Conservation (phyloP, 148 eudicot genomes). For the Talinum fruticosum region DNA sequence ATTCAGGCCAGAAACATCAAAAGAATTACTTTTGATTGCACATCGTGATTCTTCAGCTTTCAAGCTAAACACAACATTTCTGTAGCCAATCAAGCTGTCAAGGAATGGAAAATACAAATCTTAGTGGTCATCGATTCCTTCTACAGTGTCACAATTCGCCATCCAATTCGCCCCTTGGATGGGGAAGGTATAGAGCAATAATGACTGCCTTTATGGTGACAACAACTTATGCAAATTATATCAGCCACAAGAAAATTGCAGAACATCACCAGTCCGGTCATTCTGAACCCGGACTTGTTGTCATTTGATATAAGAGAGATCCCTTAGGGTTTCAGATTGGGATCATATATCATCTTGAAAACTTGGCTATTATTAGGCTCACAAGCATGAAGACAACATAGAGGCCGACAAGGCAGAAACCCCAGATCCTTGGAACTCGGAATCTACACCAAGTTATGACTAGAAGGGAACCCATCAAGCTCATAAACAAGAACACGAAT, state of each 20-base stretch:
- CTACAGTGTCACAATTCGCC: background rate
- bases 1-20: constrained; percentile 5
- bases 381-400: constrained; percentile 57
- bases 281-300: too few relatives aligned
- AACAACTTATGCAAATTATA: background rate
- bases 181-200: background rate
- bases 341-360: constrained; percentile 37
- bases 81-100: background rate
- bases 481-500: constrained; percentile 78
- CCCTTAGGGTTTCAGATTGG: background rate
- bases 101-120: background rate
- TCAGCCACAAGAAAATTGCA: background rate
- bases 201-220: background rate
- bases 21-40: constrained; percentile 3
- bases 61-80: background rate
- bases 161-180: background rate
- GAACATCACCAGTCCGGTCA: background rate
- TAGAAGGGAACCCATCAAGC: constrained; percentile 90
- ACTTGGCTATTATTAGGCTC: constrained; percentile 66
- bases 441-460: constrained; percentile 81
- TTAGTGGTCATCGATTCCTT: background rate
- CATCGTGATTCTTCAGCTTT: background rate
- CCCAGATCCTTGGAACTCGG: constrained; percentile 94
- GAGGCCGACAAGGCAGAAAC: constrained; percentile 89
- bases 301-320: background rate